Conservation (phyloP, 768 basidiomycete species). For the Boletus reticuloceps region DNA sequence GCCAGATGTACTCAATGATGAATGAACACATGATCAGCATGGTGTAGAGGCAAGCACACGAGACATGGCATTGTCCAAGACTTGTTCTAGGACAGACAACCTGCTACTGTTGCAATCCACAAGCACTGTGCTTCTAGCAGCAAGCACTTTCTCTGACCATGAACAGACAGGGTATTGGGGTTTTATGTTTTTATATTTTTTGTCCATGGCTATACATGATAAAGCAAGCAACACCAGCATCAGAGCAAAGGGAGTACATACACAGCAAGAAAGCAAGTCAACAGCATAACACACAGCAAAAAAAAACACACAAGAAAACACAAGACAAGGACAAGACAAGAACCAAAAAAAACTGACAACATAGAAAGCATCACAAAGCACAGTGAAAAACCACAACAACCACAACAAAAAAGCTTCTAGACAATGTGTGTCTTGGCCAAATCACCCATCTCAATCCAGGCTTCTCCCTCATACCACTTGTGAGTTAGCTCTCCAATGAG, state of each 20-base stretch:
- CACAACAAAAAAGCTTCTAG: constrained; percentile 1
- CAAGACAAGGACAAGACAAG: background rate
- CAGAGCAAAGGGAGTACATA: background rate
- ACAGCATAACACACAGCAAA: constrained; percentile 10
- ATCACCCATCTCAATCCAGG: constrained; percentile 37
- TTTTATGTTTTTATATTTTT: constrained; percentile 5
- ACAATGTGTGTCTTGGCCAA: constrained; percentile 22
- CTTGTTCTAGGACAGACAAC: too few species aligned
- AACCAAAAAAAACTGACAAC: background rate
- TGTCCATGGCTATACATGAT: constrained; percentile 4
- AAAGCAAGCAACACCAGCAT: constrained; percentile 1
- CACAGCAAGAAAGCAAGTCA: constrained; percentile 18
- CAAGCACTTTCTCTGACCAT: background rate
- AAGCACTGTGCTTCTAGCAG: background rate
- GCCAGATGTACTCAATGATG: too few species aligned
- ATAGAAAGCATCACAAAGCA: background rate
- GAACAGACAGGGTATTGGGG: constrained; percentile 1
- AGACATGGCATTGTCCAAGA: background rate
- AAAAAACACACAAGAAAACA: too few species aligned
- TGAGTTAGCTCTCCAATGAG: constrained; percentile 41
- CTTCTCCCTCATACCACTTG: constrained; percentile 28
- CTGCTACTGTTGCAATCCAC: background rate
- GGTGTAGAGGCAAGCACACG: background rate
- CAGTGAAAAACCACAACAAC: background rate
- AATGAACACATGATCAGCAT: too few species aligned